Base-by-base conservation (phyloP, 371 early-diverging fungal genomes). In the Circinella umbellata region DNA sequence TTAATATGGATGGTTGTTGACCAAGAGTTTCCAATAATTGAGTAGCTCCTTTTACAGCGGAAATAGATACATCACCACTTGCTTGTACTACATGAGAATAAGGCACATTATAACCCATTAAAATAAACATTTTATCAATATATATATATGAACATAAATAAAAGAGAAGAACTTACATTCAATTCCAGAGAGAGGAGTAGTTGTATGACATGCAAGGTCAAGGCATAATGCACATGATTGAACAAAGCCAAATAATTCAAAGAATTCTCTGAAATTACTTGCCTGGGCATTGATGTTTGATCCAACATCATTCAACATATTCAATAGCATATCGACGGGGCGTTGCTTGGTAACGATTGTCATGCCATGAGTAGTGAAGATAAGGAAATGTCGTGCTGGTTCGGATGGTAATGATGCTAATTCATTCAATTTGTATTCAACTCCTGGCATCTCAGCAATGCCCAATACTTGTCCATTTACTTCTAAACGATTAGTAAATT, bases 401-500 rank as follows among this genome's bases (percentile, higher is more conserved):
- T 73, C 63, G 6, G 81, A 76, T 5, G 86, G 79, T 51, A 88
- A 89, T 1, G 87, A 78, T 0, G 85, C 86, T 42, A 95, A 75
- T 66, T 94, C 93, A 70, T 93, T 92, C 37, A 86, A 64, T 42
- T 68, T 76, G 55, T 74, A 61, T 27, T 69, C 35, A 3, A 34
- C 39, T 4, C 51, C 39, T 1, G 75, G 62, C 48, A 73, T 57
- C 75, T 95, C 95, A 1, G 87, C 81, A 55, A 96, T 91, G 18
- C 88, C 86, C 86, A 95, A 89, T 4, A 93, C 86, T 68, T 92
- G 92, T 27, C 96, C 96, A 57, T 90, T 90, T n/a, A 93, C 63
- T 11, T 65, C 46, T 1, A 77, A n/a, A 1, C 67, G 39, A 38
- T 71, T 73, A 1, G 54, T 20, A 38, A 77, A 66, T 69, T 83